These are phyloP conservation scores for Hysterangium stoloniferum DNA, from an alignment of 768 basidiomycete genomes.

Conservation along the genomic window DNA sequence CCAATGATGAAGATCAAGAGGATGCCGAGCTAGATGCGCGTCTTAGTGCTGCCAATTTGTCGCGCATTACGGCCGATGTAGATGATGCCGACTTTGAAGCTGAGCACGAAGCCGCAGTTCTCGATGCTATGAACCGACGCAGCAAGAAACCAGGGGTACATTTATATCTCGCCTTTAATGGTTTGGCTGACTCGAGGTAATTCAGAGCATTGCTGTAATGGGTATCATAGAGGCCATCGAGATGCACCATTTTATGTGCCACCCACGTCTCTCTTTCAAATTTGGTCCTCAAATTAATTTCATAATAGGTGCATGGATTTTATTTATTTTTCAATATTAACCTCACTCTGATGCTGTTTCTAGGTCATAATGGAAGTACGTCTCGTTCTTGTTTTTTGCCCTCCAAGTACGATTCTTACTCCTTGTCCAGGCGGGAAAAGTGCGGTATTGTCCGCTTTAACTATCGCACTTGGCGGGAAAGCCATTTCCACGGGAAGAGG, in stretches of 20 bases:
- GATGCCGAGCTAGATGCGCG: slow-evolving; percentile 12
- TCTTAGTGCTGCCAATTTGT: slow-evolving; percentile 5
- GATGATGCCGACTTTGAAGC: slow-evolving; percentile 63
- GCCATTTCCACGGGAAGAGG: slow-evolving; percentile 88
- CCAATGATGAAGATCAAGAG: slow-evolving; percentile 17
- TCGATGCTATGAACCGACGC: slow-evolving; percentile 42
- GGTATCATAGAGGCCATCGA: slow-evolving; percentile 85
- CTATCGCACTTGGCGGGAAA: slow-evolving; percentile 90
- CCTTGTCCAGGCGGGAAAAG: slow-evolving; percentile 76
- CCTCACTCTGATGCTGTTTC: slow-evolving; percentile 4
- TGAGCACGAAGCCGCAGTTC: slow-evolving; percentile 48
- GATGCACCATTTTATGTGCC: slow-evolving; percentile 95
- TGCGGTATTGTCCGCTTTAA: slow-evolving; percentile 87
- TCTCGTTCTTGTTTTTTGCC: slow-evolving; percentile 14
- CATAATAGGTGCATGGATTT: slow-evolving; percentile 63
- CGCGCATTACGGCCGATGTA: slow-evolving; percentile 28
- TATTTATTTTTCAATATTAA: neutral
- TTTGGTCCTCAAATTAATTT: slow-evolving; percentile 97
- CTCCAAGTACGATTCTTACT: neutral
- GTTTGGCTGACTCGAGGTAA: neutral
- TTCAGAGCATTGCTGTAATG: slow-evolving; percentile 70
- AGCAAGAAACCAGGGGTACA: slow-evolving; percentile 40
- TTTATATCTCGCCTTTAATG: slow-evolving; percentile 11
- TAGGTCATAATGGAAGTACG: slow-evolving; percentile 91
- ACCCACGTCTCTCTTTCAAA: slow-evolving; percentile 70